phyloP scores from a whole-genome alignment of 2,329 filamentous ascomycete species.

The Ustilaginoidea virens region DNA sequence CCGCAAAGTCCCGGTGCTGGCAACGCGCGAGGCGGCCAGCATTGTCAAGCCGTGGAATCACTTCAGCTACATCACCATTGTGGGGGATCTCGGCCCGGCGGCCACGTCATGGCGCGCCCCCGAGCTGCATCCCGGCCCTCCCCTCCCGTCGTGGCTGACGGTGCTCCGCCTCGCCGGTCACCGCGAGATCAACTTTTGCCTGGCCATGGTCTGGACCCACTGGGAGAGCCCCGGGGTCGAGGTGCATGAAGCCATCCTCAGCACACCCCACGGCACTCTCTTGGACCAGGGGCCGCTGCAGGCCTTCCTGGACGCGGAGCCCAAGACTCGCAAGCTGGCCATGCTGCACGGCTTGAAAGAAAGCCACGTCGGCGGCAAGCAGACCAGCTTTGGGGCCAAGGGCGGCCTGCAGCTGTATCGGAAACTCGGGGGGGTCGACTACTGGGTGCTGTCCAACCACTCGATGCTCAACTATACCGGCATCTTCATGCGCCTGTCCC shows the following conservation, averaged over 20 bases:
- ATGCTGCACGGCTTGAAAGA: constrained; percentile 6
- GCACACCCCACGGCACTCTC: constrained; percentile 4
- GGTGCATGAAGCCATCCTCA: constrained; percentile 4
- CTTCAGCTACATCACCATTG: constrained; percentile 4
- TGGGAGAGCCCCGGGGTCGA: neutral
- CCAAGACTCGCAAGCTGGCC: constrained; percentile 5
- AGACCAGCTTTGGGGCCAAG: constrained; percentile 4
- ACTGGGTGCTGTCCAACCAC: constrained; percentile 6
- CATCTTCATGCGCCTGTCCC: constrained; percentile 6
- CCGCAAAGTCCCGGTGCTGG: constrained; percentile 5
- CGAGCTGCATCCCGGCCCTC: constrained; percentile 2
- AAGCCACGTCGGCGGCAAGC: constrained; percentile 5
- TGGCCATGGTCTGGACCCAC: constrained; percentile 6
- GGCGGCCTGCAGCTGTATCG: constrained; percentile 4
- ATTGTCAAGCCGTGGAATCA: constrained; percentile 6
- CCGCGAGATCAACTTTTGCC: constrained; percentile 6
- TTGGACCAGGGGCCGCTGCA: constrained; percentile 3
- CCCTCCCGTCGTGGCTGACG: constrained; percentile 4
- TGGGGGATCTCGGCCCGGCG: constrained; percentile 2
- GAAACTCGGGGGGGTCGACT: constrained; percentile 3
- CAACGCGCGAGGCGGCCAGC: constrained; percentile 5
- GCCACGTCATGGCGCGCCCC: constrained; percentile 2
- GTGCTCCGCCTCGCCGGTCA: constrained; percentile 5
- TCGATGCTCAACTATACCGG: constrained; percentile 3
- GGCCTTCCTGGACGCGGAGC: constrained; percentile 4